Percentiles rank a stretch among this genome's conserved stretches.
Evolutionary conservation across 495 filamentous ascomycete genomes (phyloP).

Genomic region (Polyplosphaeria fusca): DNA sequence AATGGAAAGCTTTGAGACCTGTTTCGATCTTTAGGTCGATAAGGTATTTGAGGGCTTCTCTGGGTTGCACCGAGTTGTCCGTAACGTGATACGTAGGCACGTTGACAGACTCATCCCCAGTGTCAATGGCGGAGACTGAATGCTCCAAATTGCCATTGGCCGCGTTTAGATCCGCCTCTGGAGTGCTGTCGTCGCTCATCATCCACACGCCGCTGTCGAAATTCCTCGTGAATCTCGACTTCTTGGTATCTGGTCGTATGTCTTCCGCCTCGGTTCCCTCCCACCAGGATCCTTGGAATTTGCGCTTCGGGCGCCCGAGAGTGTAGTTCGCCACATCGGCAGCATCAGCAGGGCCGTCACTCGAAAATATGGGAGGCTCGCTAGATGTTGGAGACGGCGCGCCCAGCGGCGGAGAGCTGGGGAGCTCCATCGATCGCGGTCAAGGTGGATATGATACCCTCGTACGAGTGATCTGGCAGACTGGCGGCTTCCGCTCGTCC

Average conservation of each 20-base stretch:
- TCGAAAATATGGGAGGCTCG: conserved; percentile 22
- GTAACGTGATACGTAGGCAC: background rate
- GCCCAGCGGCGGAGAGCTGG: conserved; percentile 11
- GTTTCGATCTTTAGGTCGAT: background rate
- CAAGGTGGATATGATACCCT: too few species aligned
- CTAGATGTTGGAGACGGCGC: conserved; percentile 7
- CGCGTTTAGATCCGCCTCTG: background rate
- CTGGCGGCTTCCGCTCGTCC: too few species aligned
- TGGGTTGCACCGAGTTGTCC: background rate
- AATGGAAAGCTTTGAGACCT: background rate
- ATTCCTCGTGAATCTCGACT: conserved; percentile 2
- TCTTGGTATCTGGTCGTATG: background rate
- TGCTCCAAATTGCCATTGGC: background rate
- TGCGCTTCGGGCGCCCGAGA: conserved; percentile 13
- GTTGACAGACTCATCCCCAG: background rate
- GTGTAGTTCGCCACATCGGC: conserved; percentile 22
- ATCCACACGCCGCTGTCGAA: conserved; percentile 9
- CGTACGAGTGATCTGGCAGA: too few species aligned
- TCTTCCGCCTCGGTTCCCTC: background rate
- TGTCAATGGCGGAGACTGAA: background rate
- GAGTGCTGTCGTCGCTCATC: background rate
- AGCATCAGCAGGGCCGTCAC: conserved; percentile 12
- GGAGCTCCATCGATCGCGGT: too few species aligned
- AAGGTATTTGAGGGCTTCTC: background rate
- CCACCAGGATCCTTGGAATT: conserved; percentile 9